These are phyloP conservation scores for Penicillium dipodomyicola DNA, from an alignment of 495 filamentous ascomycete species.

Conservation along the genomic window DNA sequence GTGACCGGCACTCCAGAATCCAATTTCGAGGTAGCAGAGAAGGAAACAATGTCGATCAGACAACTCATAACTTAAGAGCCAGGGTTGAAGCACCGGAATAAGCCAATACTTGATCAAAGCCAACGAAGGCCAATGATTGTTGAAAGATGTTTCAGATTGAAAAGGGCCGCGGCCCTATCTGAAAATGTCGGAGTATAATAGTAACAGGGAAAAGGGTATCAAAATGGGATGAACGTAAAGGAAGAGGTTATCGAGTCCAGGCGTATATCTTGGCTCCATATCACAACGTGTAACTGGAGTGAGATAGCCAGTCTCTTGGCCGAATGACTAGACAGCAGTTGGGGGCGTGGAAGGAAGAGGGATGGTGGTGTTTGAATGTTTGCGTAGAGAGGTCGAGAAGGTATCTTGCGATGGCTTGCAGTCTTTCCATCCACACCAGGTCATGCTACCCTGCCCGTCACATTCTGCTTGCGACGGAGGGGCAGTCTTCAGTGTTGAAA, in stretches of 20 bases:
- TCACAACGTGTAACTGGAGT: not conserved
- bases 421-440: not conserved
- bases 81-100: slow-evolving; percentile 4
- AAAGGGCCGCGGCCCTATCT: not conserved
- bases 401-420: not conserved
- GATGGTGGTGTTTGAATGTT: not conserved
- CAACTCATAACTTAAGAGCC: slow-evolving; percentile 1
- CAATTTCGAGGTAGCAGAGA: not conserved
- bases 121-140: not conserved
- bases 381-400: not conserved
- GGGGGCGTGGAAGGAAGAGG: not conserved
- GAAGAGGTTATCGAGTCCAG: not conserved
- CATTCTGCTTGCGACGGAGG: not conserved
- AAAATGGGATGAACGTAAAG: not conserved
- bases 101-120: not conserved
- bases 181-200: not conserved
- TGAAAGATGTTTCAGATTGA: not conserved
- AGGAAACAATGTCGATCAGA: not conserved
- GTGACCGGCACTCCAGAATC: slow-evolving; percentile 6
- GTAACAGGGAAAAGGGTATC: not conserved
- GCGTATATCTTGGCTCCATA: not conserved
- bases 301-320: not conserved
- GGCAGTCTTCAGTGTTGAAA: slow-evolving; percentile 4
- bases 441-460: not conserved
- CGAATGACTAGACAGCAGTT: not conserved